Conservation (phyloP, 2,329 filamentous ascomycete genomes). For the Geoglossum cookeanum region DNA sequence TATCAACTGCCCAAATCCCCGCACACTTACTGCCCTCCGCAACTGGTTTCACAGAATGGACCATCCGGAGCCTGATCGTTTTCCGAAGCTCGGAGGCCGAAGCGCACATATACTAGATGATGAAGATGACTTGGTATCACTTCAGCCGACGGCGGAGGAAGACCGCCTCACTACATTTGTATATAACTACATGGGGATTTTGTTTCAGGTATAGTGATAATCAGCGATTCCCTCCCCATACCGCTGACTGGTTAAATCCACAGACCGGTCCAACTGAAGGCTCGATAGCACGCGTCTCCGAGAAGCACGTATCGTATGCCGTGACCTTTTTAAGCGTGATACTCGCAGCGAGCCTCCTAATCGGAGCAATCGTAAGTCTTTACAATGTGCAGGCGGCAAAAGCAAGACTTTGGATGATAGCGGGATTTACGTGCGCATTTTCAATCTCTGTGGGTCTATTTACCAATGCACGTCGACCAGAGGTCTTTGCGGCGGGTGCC, state of each 20-base stretch:
- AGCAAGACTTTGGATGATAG: conserved; percentile 7
- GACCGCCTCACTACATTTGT: neutral
- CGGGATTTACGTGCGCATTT: conserved; percentile 7
- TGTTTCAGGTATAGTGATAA: neutral
- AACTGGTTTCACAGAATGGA: neutral
- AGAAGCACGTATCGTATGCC: neutral
- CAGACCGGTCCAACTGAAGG: neutral
- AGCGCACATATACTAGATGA: neutral
- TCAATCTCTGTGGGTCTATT: conserved; percentile 5
- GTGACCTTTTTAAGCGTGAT: conserved; percentile 4
- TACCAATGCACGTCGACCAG: conserved; percentile 5
- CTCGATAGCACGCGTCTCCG: neutral
- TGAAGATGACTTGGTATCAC: neutral
- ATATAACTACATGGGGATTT: neutral
- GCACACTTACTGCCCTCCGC: neutral
- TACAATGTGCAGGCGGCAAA: conserved; percentile 9
- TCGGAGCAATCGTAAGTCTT: conserved; percentile 9
- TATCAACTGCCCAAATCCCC: neutral
- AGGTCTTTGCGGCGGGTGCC: conserved; percentile 10
- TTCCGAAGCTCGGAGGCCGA: neutral
- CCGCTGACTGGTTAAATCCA: neutral
- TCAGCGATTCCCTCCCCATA: neutral
- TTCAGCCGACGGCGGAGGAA: neutral
- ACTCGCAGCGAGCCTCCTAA: conserved; percentile 6
- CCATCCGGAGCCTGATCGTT: neutral